Base-by-base conservation (phyloP, 768 basidiomycete genomes). In the Rhodosporidiobolus sp. region DNA sequence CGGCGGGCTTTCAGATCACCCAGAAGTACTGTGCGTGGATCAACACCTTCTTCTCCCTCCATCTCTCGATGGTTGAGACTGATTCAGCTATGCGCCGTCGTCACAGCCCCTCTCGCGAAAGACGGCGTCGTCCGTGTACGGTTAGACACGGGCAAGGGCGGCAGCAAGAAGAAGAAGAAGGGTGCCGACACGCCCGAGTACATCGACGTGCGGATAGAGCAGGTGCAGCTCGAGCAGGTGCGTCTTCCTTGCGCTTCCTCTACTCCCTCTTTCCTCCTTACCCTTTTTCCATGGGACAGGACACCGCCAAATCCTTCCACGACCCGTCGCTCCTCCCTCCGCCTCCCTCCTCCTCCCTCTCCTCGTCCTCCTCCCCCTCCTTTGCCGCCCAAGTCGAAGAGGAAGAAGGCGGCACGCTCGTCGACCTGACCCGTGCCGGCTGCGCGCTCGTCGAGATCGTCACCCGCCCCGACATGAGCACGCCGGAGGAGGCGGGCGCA, bases 191-290 rank as follows among this genome's bases (percentile, higher is more conserved):
- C 2, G 17, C 58, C 38, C 12, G n/a, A 32, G 20, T 67, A 53
- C 32, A 58, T 76, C n/a, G 57, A 48, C 11, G 88, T 97, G n/a
- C 84, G 94, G 24, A 90, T 99, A 65, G 88, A 91, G 64, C 96
- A 98, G 81, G 87, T 99, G 50, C 96, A 98, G 78, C 85, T 98
- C 1, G 96, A 99, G 81, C 95, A 97, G 86, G 93, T 92, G 49
- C 66, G 82, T 77, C n/a, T 35, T 43, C 38, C 14, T 43, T 43
- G 10, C n/a, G 5, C 5, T 46, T 34, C 67, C 24, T 34, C 22
- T 16, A 35, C 4, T 46, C n/a, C 49, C 24, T 30, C 43, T n/a
- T 24, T 22, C 35, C 32, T 34, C 24, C 43, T 24, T 1, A 5
- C n/a, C 5, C 9, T 5, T n/a, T 0, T 24, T 48, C 35, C 16